These are phyloP conservation scores for Tolypocladium album DNA, from an alignment of 2,329 filamentous ascomycete genomes.

Conservation along the genomic window DNA sequence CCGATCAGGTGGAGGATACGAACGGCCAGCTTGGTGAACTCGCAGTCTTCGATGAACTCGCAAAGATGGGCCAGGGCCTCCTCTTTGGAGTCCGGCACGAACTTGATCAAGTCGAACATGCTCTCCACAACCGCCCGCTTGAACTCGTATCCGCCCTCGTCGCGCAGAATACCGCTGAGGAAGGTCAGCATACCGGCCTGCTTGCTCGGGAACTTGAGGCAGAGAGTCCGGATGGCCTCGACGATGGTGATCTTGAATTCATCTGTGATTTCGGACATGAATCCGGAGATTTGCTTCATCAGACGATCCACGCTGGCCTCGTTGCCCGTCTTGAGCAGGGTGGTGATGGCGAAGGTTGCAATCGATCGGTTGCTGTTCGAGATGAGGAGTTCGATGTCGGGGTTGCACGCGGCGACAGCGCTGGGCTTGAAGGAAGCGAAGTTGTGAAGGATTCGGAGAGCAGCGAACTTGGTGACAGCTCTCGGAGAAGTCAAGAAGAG, in stretches of 20 bases:
- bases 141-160: slow-evolving; percentile 97
- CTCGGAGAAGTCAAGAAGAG: slow-evolving; percentile 93
- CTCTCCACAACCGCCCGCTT: slow-evolving; percentile 96
- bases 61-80: slow-evolving; percentile 87
- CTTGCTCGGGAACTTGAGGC: slow-evolving; percentile 95
- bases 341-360: slow-evolving; percentile 96
- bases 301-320: slow-evolving; percentile 92
- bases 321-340: slow-evolving; percentile 94
- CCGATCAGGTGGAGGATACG: slow-evolving; percentile 90
- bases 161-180: slow-evolving; percentile 89
- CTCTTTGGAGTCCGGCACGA: slow-evolving; percentile 79
- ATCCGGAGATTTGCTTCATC: slow-evolving; percentile 97
- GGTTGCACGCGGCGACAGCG: slow-evolving; percentile 87
- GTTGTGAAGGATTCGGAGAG: slow-evolving; percentile 90
- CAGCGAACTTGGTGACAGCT: slow-evolving; percentile 93
- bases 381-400: slow-evolving; percentile 92
- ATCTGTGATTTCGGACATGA: slow-evolving; percentile 98
- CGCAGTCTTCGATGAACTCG: slow-evolving; percentile 98
- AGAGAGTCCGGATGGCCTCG: slow-evolving; percentile 91
- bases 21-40: slow-evolving; percentile 96
- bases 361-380: slow-evolving; percentile 96
- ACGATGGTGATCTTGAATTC: slow-evolving; percentile 99
- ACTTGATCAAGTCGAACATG: slow-evolving; percentile 99
- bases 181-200: slow-evolving; percentile 97
- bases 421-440: slow-evolving; percentile 95